Percentiles rank a stretch among this genome's conserved stretches.
phyloP scores from a whole-genome alignment of 345 rosid genomes.

The Corymbia maculata region DNA sequence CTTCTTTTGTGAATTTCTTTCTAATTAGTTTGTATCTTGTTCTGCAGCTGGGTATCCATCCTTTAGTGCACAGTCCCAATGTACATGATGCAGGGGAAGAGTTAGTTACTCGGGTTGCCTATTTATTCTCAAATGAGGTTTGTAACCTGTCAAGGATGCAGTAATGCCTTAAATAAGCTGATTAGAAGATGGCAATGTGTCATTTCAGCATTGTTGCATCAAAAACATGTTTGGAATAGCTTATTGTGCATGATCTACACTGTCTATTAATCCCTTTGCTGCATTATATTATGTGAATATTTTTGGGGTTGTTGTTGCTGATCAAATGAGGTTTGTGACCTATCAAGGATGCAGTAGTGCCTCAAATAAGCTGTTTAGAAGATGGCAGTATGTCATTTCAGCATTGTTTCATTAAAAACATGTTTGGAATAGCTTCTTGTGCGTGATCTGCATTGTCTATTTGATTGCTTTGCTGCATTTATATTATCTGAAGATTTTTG shows the following conservation, averaged over 20 bases:
- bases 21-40: background rate
- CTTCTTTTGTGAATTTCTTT: background rate
- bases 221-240: background rate
- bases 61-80: constrained; percentile 32
- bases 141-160: constrained; percentile 2
- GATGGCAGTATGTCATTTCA: background rate
- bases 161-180: background rate
- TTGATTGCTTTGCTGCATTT: background rate
- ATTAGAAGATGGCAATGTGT: background rate
- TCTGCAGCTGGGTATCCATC: constrained; percentile 63
- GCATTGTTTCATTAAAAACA: background rate
- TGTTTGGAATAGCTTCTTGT: background rate
- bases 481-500: background rate
- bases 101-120: constrained; percentile 35
- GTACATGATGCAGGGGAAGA: constrained; percentile 56
- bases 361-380: background rate
- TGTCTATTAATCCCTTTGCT: background rate
- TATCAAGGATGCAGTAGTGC: background rate
- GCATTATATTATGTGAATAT: too few relatives aligned
- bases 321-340: constrained; percentile 63
- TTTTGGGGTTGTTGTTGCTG: too few relatives aligned
- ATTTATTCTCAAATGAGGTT: constrained; percentile 73
- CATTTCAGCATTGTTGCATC: background rate
- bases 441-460: background rate
- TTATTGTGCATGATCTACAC: background rate